phyloP scores from a whole-genome alignment of 495 filamentous ascomycete genomes.

The Apiosordaria backusii region DNA sequence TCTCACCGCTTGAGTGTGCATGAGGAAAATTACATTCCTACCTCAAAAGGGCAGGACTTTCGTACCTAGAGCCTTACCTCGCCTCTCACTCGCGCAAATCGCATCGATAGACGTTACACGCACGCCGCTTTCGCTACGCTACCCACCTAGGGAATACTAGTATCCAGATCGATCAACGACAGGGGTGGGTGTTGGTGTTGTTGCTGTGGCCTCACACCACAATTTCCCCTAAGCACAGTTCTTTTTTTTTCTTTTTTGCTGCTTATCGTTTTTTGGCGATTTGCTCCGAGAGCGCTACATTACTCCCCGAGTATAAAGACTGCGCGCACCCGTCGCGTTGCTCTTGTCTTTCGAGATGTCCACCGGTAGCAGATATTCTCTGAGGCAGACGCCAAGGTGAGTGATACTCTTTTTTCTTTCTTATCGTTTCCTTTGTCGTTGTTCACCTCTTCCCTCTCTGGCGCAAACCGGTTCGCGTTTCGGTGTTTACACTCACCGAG shows the following conservation, averaged over 20 bases:
- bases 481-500: neutral
- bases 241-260: neutral
- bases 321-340: constrained; percentile 17
- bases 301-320: constrained; percentile 26
- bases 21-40: too few relatives aligned
- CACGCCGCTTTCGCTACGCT: neutral
- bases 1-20: too few relatives aligned
- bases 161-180: constrained; percentile 4
- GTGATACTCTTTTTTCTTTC: constrained; percentile 8
- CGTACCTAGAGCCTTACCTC: neutral
- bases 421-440: neutral
- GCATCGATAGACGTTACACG: neutral
- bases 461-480: neutral
- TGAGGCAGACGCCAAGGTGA: constrained; percentile 53
- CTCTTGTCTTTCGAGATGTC: constrained; percentile 25
- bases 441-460: neutral
- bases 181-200: neutral
- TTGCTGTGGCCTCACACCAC: neutral
- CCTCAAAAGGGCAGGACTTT: neutral
- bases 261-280: neutral
- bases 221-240: neutral
- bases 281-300: too few relatives aligned
- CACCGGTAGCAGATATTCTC: constrained; percentile 34
- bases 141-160: constrained; percentile 20
- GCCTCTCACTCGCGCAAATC: neutral